These are phyloP conservation scores for Fusarium nygamai DNA, from an alignment of 2,329 filamentous ascomycete species.

Conservation along the genomic window DNA sequence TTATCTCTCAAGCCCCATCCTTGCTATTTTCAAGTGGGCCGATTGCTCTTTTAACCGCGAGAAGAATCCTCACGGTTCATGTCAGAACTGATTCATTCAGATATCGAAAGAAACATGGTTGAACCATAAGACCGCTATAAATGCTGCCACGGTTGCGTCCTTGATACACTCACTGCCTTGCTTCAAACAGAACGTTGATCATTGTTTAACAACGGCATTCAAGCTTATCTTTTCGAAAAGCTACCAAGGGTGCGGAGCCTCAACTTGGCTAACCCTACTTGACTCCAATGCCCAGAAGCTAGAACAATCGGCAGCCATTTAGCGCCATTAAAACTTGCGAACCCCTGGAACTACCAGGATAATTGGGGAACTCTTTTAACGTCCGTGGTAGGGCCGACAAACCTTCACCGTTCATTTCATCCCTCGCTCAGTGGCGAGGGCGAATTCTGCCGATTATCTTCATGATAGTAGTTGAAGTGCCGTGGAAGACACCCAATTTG, in stretches of 20 bases:
- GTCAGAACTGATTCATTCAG: background rate
- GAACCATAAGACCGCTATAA: background rate
- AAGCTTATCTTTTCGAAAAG: slow-evolving; percentile 10
- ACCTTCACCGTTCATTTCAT: slow-evolving; percentile 20
- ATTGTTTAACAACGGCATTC: background rate
- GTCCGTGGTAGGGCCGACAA: slow-evolving; percentile 31
- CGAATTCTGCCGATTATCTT: background rate
- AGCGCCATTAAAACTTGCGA: slow-evolving; percentile 13
- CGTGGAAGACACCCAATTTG: background rate
- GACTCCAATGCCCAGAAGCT: slow-evolving; percentile 21
- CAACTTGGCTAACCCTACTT: slow-evolving; percentile 19
- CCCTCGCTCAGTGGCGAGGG: background rate
- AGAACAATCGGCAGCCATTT: slow-evolving; percentile 27
- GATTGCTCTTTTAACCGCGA: background rate
- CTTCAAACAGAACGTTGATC: background rate
- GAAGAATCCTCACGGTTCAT: background rate
- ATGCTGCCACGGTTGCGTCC: background rate
- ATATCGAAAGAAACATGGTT: background rate
- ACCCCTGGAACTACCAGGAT: slow-evolving; percentile 23
- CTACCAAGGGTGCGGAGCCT: slow-evolving; percentile 14
- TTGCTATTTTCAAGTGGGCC: slow-evolving; percentile 11
- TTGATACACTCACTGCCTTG: background rate
- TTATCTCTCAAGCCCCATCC: slow-evolving; percentile 6
- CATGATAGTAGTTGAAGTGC: background rate
- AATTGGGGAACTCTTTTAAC: slow-evolving; percentile 19